These are phyloP conservation scores for Mycena latifolia DNA, from an alignment of 768 basidiomycete genomes.

Conservation along the genomic window DNA sequence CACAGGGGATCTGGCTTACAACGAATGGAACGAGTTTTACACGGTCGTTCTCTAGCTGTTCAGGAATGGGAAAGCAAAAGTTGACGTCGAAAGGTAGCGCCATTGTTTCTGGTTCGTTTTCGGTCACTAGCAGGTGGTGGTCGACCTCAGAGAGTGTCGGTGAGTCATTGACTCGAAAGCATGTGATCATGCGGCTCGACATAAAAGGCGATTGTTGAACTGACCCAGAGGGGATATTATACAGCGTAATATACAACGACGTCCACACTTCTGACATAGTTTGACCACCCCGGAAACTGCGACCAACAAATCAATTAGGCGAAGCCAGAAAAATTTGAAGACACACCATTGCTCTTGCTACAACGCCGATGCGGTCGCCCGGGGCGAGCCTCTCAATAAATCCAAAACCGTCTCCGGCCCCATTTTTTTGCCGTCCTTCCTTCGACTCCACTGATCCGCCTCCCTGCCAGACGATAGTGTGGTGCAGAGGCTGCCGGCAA, in stretches of 20 bases:
- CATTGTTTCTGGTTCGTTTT: too few relatives aligned
- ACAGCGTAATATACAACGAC: too few relatives aligned
- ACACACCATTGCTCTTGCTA: not conserved
- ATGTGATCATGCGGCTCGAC: too few relatives aligned
- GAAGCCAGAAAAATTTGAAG: too few relatives aligned
- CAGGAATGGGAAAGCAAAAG: slow-evolving; percentile 62
- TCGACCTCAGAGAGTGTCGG: not conserved
- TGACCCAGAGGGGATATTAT: too few relatives aligned
- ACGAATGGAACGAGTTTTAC: slow-evolving; percentile 65
- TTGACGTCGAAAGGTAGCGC: slow-evolving; percentile 49
- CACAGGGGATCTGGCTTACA: slow-evolving; percentile 43
- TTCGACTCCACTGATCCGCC: too few relatives aligned
- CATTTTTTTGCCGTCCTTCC: not conserved
- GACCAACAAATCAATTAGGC: too few relatives aligned
- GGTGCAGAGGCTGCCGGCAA: not conserved
- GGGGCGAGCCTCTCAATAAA: slow-evolving; percentile 11
- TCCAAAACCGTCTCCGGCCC: slow-evolving; percentile 19
- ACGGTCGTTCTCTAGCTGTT: slow-evolving; percentile 58
- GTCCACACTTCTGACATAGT: too few relatives aligned
- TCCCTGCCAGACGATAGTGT: slow-evolving; percentile 11
- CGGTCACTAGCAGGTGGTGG: not conserved
- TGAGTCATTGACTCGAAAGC: too few relatives aligned
- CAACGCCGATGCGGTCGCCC: not conserved
- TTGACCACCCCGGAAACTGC: too few relatives aligned
- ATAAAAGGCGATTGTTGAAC: too few relatives aligned